phyloP scores from a whole-genome alignment of 192 early-diverging fungal genomes.

The Backusella circina region DNA sequence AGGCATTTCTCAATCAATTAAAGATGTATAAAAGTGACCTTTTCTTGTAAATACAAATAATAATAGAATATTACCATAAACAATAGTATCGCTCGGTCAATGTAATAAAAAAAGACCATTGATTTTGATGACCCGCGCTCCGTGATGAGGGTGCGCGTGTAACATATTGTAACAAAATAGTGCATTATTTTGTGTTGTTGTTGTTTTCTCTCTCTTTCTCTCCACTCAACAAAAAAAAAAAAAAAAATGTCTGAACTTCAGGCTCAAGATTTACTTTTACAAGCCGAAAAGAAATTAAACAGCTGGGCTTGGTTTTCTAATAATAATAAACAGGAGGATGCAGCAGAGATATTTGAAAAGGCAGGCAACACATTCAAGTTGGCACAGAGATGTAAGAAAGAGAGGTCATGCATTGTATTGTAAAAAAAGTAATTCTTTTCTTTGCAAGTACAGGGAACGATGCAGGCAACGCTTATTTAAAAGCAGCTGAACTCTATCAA shows the following conservation, averaged over 20 bases:
- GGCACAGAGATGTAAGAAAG: constrained; percentile 73
- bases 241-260: constrained; percentile 42
- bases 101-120: no score
- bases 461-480: constrained; percentile 88
- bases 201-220: background rate
- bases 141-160: background rate
- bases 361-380: constrained; percentile 93
- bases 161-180: background rate
- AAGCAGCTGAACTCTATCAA: constrained; percentile 76
- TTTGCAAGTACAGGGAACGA: constrained; percentile 68
- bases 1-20: no score
- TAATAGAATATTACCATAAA: no score
- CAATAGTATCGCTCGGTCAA: no score
- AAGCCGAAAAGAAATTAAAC: constrained; percentile 68
- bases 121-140: background rate
- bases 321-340: constrained; percentile 88
- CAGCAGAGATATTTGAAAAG: constrained; percentile 84
- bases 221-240: no score
- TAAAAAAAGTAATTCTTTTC: background rate
- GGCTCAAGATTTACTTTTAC: constrained; percentile 53
- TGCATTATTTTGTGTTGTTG: background rate
- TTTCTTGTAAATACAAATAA: no score
- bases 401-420: background rate
- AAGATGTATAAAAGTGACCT: no score
- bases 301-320: constrained; percentile 58